phyloP scores from a whole-genome alignment of 345 rosid species.

The Lagerstroemia speciosa region DNA sequence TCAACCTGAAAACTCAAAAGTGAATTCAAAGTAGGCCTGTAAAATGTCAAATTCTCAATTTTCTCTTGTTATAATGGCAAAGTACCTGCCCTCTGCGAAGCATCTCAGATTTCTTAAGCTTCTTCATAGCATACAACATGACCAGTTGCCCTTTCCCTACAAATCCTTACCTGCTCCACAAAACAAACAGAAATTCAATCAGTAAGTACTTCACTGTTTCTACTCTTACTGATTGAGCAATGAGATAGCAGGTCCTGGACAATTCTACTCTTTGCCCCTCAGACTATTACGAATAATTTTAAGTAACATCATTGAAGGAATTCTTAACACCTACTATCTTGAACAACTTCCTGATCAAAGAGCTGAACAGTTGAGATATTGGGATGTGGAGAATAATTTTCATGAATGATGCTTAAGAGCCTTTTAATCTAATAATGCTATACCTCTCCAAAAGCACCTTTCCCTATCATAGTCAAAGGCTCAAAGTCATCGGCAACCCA shows the following conservation, averaged over 20 bases:
- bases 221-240: no score
- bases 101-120: constrained; percentile 95
- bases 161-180: constrained; percentile 65
- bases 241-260: background rate
- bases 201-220: background rate
- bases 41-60: background rate
- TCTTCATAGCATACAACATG: constrained; percentile 95
- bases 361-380: background rate
- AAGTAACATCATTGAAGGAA: background rate
- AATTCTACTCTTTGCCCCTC: background rate
- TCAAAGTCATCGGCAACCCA: constrained; percentile 99
- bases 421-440: background rate
- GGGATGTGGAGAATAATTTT: background rate
- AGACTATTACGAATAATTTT: background rate
- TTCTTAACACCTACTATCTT: background rate
- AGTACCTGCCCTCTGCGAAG: constrained; percentile 96
- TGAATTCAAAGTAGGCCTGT: constrained; percentile 1
- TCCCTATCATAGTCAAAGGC: constrained; percentile 97
- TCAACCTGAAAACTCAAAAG: constrained; percentile 53
- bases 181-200: background rate
- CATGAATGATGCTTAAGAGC: background rate
- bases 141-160: constrained; percentile 78
- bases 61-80: background rate
- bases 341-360: background rate
- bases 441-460: constrained; percentile 99